Evolutionary conservation across 352 stramenopile species (phyloP), one percentile per base, ranked within the genome.

Genomic region (Pythium vanterpoolii): DNA sequence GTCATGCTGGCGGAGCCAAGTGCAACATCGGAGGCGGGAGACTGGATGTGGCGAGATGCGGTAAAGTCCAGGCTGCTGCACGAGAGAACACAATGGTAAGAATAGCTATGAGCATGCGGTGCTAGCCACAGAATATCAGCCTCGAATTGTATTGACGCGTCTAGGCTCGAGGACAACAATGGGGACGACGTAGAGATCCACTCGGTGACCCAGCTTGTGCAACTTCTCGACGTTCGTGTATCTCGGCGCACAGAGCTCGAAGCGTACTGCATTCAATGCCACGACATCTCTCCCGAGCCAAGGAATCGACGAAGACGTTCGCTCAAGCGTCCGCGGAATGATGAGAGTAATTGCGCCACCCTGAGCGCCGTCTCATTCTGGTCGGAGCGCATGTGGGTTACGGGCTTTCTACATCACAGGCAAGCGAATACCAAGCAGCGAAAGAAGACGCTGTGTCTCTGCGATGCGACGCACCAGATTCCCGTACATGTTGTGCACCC

Each of bases 401-500:
- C 68, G 13, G 79, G 76, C 0, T 84, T 81, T 49, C 39, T 89
- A 9, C 60, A 68, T n/a, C 72, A 56, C 23, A 36, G 62, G 31
- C 52, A 42, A 40, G 60, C 7, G 3, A 23, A 57, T 28, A 18
- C 31, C 18, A 56, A 34, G 16, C 24, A 27, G 21, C 4, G 42
- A 43, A 19, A 36, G 18, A 7, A 14, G n/a, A 42, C 39, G 24
- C 39, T 69, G 5, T 70, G 55, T 30, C 33, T 89, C 26, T 70
- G 69, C 54, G 82, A 89, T 47, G 58, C 30, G 11, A 71, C 60
- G 26, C 27, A 53, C 5, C 55, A 28, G 4, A 33, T 89, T 1
- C 60, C 57, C 18, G 69, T 73, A 48, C 68, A 71, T 9, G 43
- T 92, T 9, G n/a, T 85, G 7, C 59, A 73, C 5, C 77, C 79